These are phyloP conservation scores for Serendipita sp. DNA, from an alignment of 768 basidiomycete genomes.

Conservation along the genomic window DNA sequence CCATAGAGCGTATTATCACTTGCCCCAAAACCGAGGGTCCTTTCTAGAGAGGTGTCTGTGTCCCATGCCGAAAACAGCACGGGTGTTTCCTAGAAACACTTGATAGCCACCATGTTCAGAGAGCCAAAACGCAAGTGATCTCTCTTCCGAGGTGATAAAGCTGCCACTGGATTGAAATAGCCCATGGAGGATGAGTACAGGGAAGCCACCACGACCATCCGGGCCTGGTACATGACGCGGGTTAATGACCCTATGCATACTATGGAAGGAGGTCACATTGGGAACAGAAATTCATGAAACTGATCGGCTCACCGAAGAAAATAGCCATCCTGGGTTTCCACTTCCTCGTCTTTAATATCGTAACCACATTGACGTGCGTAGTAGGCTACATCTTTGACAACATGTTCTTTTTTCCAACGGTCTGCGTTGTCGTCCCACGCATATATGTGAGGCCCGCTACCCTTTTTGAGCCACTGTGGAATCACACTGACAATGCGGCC, in stretches of 20 bases:
- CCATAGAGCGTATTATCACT: conserved; percentile 7
- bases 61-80: conserved; percentile 34
- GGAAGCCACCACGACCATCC: conserved; percentile 25
- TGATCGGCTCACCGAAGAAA: conserved; percentile 17
- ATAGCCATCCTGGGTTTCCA: conserved; percentile 34
- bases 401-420: conserved; percentile 24
- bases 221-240: conserved; percentile 17
- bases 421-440: conserved; percentile 25
- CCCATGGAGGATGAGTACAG: conserved; percentile 31
- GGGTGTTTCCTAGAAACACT: conserved; percentile 26
- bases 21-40: conserved; percentile 34
- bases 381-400: conserved; percentile 27
- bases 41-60: conserved; percentile 23
- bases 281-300: background rate
- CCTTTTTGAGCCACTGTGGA: conserved; percentile 11
- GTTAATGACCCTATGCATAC: conserved; percentile 23
- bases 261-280: conserved; percentile 6
- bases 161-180: conserved; percentile 32
- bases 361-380: conserved; percentile 29
- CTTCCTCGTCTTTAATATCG: conserved; percentile 28
- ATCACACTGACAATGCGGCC: conserved; percentile 10
- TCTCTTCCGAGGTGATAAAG: conserved; percentile 34
- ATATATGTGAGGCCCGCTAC: conserved; percentile 14
- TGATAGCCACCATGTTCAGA: conserved; percentile 31
- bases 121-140: conserved; percentile 34